Percentiles rank a stretch among this genome's conserved stretches.
Evolutionary conservation across 768 basidiomycete genomes (phyloP).

Genomic region (Astraeus odoratus): DNA sequence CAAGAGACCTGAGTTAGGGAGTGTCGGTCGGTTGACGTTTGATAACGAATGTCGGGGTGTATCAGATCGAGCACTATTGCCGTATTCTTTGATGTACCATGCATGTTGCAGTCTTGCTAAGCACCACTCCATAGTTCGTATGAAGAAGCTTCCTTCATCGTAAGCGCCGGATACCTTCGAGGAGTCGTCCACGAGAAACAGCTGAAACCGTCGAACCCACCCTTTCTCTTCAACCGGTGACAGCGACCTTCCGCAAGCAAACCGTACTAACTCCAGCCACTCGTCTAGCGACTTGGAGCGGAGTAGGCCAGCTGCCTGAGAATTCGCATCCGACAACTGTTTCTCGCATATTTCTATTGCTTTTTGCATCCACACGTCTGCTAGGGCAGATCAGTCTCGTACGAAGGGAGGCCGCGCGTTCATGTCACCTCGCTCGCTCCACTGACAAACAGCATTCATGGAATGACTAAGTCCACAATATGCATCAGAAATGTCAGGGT

Average conservation of each 20-base stretch:
- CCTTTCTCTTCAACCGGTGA: slow-evolving; percentile 15
- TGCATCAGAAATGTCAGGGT: slow-evolving; percentile 40
- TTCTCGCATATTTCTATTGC: slow-evolving; percentile 31
- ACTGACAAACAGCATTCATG: slow-evolving; percentile 41
- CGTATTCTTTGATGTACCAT: slow-evolving; percentile 36
- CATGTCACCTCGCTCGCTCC: slow-evolving; percentile 30
- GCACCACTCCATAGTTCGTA: slow-evolving; percentile 39
- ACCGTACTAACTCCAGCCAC: slow-evolving; percentile 33
- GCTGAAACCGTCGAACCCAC: slow-evolving; percentile 28
- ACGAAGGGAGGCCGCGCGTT: slow-evolving; percentile 8
- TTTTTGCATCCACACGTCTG: slow-evolving; percentile 31
- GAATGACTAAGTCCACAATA: slow-evolving; percentile 42
- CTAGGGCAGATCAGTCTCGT: slow-evolving; percentile 5
- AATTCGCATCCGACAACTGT: slow-evolving; percentile 29
- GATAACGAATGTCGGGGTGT: slow-evolving; percentile 3
- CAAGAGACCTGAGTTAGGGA: slow-evolving; percentile 16
- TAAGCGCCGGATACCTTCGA: slow-evolving; percentile 13
- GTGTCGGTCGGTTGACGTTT: slow-evolving; percentile 5
- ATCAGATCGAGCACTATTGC: slow-evolving; percentile 19
- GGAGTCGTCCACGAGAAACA: slow-evolving; percentile 21
- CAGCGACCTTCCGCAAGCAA: slow-evolving; percentile 21
- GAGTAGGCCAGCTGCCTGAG: slow-evolving; percentile 27
- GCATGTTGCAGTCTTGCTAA: slow-evolving; percentile 35
- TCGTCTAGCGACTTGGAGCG: slow-evolving; percentile 21
- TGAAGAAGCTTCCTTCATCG: slow-evolving; percentile 38